Percentiles rank a stretch among this genome's conserved stretches.
Evolutionary conservation across 352 stramenopile genomes (phyloP).

Genomic region (Phytophthora parvispora): DNA sequence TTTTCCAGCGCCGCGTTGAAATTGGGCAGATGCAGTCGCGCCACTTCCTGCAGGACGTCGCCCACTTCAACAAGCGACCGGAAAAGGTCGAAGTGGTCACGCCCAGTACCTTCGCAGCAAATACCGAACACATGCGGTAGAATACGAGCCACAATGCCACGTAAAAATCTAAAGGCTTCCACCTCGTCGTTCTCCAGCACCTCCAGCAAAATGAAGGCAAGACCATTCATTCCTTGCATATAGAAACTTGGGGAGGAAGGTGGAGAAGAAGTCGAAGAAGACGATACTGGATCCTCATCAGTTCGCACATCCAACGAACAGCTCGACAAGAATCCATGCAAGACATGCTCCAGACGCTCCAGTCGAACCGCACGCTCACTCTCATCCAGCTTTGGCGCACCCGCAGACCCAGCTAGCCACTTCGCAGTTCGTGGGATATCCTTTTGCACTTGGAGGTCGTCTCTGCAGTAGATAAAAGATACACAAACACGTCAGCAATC

Average conservation of each 20-base stretch:
- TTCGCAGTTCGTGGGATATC: constrained; percentile 85
- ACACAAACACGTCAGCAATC: not conserved
- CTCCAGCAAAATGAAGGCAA: constrained; percentile 82
- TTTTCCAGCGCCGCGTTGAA: constrained; percentile 67
- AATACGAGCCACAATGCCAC: constrained; percentile 70
- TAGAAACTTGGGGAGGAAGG: constrained; percentile 62
- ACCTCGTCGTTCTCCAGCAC: constrained; percentile 69
- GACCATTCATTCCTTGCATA: constrained; percentile 90
- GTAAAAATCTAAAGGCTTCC: constrained; percentile 67
- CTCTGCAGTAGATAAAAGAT: constrained; percentile 41
- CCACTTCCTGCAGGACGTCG: constrained; percentile 77
- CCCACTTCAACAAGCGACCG: constrained; percentile 79
- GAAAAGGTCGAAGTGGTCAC: constrained; percentile 79
- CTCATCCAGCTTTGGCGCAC: constrained; percentile 59
- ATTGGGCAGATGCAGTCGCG: constrained; percentile 69
- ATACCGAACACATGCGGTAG: constrained; percentile 85
- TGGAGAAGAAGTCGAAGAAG: constrained; percentile 26
- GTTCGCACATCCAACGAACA: constrained; percentile 62
- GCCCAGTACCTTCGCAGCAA: constrained; percentile 41
- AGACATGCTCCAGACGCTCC: constrained; percentile 49
- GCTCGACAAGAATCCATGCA: constrained; percentile 78
- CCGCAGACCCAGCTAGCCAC: constrained; percentile 72
- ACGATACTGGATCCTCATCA: constrained; percentile 36
- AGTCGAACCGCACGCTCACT: constrained; percentile 43
- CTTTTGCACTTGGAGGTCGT: constrained; percentile 80